A percentile compares a stretch with the other conserved stretches of the same genome.
phyloP scores from a whole-genome alignment of 768 basidiomycete species.

The Kwoniella sp. region DNA sequence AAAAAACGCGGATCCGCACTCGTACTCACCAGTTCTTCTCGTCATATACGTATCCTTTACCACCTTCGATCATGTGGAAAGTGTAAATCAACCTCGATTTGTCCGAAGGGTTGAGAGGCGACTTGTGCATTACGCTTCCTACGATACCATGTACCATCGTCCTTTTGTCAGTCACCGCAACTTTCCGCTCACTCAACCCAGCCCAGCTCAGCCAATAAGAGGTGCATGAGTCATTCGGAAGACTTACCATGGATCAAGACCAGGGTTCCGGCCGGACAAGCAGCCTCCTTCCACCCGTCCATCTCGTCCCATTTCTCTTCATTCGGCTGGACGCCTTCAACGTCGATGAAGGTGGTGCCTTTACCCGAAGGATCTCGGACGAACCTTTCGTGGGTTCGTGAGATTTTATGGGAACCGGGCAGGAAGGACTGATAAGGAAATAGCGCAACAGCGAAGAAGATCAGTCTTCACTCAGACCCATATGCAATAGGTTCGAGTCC shows the following conservation, averaged over 20 bases:
- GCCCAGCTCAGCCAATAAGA: too few relatives aligned
- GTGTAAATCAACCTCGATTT: constrained; percentile 86
- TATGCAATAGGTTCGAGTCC: too few relatives aligned
- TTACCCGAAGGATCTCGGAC: constrained; percentile 65
- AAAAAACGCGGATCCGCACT: too few relatives aligned
- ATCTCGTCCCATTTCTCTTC: constrained; percentile 51
- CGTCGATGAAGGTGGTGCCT: constrained; percentile 81
- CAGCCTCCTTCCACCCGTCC: constrained; percentile 48
- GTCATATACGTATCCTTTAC: constrained; percentile 65
- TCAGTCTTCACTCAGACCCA: too few relatives aligned
- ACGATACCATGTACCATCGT: neutral
- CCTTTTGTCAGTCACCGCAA: too few relatives aligned
- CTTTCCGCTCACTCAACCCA: too few relatives aligned
- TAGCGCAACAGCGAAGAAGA: constrained; percentile 30
- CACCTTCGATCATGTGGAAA: constrained; percentile 72
- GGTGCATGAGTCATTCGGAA: too few relatives aligned
- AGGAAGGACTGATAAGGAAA: constrained; percentile 55
- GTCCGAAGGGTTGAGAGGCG: constrained; percentile 77
- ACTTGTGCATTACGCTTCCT: constrained; percentile 79
- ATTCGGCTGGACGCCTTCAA: constrained; percentile 55
- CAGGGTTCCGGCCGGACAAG: constrained; percentile 67
- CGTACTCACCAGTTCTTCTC: constrained; percentile 77
- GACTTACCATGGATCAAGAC: constrained; percentile 89
- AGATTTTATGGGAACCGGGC: constrained; percentile 81
- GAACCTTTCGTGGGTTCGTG: constrained; percentile 79